phyloP scores from a whole-genome alignment of 2,329 filamentous ascomycete genomes.

The Niveomyces coronatus region DNA sequence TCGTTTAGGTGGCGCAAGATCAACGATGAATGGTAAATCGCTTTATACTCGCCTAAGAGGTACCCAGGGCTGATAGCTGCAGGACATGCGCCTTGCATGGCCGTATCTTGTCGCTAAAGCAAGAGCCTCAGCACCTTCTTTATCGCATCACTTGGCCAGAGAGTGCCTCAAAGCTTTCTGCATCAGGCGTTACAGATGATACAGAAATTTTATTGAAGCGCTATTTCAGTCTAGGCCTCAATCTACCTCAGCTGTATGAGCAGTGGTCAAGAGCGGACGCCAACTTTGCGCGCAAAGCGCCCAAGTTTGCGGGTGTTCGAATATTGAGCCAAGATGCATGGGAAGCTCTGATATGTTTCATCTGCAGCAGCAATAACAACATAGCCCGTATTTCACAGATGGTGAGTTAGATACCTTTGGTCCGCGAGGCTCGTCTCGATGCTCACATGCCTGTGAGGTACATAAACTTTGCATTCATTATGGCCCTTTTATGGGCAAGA shows the following conservation, averaged over 20 bases:
- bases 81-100: slow-evolving; percentile 79
- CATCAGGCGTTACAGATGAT: slow-evolving; percentile 41
- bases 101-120: slow-evolving; percentile 72
- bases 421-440: not conserved
- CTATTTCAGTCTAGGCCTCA: slow-evolving; percentile 79
- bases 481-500: slow-evolving; percentile 60
- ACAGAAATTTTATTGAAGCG: slow-evolving; percentile 64
- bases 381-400: slow-evolving; percentile 92
- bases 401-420: slow-evolving; percentile 37
- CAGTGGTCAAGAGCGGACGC: slow-evolving; percentile 79
- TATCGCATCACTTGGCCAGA: slow-evolving; percentile 61
- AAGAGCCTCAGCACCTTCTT: slow-evolving; percentile 68
- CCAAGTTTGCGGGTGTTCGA: slow-evolving; percentile 79
- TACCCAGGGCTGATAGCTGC: slow-evolving; percentile 6
- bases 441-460: slow-evolving; percentile 35
- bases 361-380: slow-evolving; percentile 98
- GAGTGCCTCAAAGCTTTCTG: slow-evolving; percentile 10
- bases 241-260: slow-evolving; percentile 65
- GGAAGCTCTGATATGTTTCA: slow-evolving; percentile 90
- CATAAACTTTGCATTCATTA: slow-evolving; percentile 85
- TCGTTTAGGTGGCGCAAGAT: slow-evolving; percentile 93
- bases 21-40: slow-evolving; percentile 64
- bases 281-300: slow-evolving; percentile 82
- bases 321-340: slow-evolving; percentile 93
- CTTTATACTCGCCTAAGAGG: not conserved